Evolutionary conservation across 495 filamentous ascomycete genomes (phyloP), one percentile per base, ranked within the genome.

Genomic region (Trichocladium uniseriatum): DNA sequence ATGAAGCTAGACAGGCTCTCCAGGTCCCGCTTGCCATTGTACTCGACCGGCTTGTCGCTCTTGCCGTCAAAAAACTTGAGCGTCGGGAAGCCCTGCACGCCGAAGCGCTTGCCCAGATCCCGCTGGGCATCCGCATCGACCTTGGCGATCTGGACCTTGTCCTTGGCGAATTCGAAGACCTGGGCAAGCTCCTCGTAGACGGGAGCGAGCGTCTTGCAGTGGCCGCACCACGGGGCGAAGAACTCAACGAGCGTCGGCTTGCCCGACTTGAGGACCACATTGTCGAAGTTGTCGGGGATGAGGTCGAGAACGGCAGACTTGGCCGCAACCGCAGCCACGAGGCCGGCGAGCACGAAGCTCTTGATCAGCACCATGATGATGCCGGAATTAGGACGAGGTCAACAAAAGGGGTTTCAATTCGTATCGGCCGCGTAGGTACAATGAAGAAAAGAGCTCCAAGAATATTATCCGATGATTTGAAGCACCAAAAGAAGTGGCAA

Each of bases 31-130:
- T 86, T 87, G 49, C 87, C 82, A 42, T 80, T 82, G 70, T 96
- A 97, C 52, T 95, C 86, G 55, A 75, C 77, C 0, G 92, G 89
- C 62, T 75, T 84, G 53, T 91, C 84, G 56, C 85, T 90, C 79
- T 94, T 95, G 49, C 92, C 92, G 70, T 97, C 91, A 64, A 98
- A 98, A 81, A 83, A 98, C 67, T 98, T 98, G 54, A 98, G 69
- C 0, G 92, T 97, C 14, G 92, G 92, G 75, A 97, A 98, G 9
- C 92, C 92, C 69, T 91, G 83, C 42, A 98, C 77, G 15, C 87
- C 87, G 61, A 88, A 98, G 43, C 80, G 74, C 72, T 83, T 81
- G 43, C 89, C 92, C 48, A 98, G 72, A 18, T 76, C 70, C 61
- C 84, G 86, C 74, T 98, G 79, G 37, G 79, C 81, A 67, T 98